phyloP scores from a whole-genome alignment of 2,329 filamentous ascomycete species.

The Pleoardoris graminearum region DNA sequence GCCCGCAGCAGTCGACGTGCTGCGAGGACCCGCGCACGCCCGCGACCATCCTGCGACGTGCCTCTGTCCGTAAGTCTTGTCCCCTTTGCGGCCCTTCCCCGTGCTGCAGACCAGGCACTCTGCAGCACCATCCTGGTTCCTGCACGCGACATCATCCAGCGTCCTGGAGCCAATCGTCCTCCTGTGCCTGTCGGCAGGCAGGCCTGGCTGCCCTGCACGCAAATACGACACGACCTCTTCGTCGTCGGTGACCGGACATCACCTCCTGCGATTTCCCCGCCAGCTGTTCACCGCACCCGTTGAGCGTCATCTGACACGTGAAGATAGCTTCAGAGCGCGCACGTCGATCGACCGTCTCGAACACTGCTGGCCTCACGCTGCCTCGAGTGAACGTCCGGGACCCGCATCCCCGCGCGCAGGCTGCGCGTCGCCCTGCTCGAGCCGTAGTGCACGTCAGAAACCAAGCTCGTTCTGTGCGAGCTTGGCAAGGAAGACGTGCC shows the following conservation, averaged over 20 bases:
- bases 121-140: slow-evolving; percentile 26
- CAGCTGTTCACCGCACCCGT: slow-evolving; percentile 11
- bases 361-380: slow-evolving; percentile 14
- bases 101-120: background rate
- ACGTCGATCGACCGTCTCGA: slow-evolving; percentile 21
- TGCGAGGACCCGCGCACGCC: slow-evolving; percentile 12
- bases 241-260: slow-evolving; percentile 2
- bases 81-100: slow-evolving; percentile 1
- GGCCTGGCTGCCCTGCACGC: slow-evolving; percentile 18
- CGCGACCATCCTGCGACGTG: background rate
- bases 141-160: slow-evolving; percentile 41
- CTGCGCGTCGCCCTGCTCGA: slow-evolving; percentile 32
- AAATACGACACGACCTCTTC: slow-evolving; percentile 10
- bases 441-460: slow-evolving; percentile 28
- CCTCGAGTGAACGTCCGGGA: slow-evolving; percentile 19
- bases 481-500: slow-evolving; percentile 53
- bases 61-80: background rate
- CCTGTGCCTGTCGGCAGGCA: slow-evolving; percentile 32
- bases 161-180: slow-evolving; percentile 26
- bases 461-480: slow-evolving; percentile 52
- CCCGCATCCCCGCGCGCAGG: slow-evolving; percentile 27
- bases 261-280: slow-evolving; percentile 4
- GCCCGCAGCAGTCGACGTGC: slow-evolving; percentile 12
- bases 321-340: slow-evolving; percentile 30
- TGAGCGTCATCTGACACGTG: slow-evolving; percentile 34